Evolutionary conservation across 192 early-diverging fungal genomes (phyloP).

Genomic region (Coemansia sp.): DNA sequence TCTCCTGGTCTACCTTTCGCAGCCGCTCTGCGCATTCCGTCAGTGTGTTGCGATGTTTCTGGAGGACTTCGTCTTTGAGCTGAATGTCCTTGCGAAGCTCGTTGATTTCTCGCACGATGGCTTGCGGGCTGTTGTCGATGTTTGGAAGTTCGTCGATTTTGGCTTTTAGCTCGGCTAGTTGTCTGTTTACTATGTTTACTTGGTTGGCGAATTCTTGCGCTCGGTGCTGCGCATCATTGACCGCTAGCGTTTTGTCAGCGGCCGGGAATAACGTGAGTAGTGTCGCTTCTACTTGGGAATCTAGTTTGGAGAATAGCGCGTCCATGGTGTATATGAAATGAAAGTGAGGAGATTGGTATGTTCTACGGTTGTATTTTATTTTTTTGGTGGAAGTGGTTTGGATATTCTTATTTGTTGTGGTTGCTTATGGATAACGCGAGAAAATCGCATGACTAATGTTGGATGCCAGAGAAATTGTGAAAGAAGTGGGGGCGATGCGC

Average conservation of each 20-base stretch:
- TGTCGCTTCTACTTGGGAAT: constrained; percentile 32
- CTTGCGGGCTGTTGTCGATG: background rate
- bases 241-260: background rate
- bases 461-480: no score
- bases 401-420: background rate
- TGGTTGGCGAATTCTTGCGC: constrained; percentile 39
- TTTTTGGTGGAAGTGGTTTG: background rate
- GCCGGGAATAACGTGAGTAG: constrained; percentile 39
- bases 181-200: constrained; percentile 20
- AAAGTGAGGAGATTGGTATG: background rate
- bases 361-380: background rate
- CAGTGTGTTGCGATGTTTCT: constrained; percentile 28
- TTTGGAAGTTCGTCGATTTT: constrained; percentile 20
- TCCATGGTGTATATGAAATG: constrained; percentile 25
- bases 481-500: background rate
- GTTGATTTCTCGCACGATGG: constrained; percentile 25
- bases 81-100: constrained; percentile 39
- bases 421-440: background rate
- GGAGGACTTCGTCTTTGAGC: constrained; percentile 27
- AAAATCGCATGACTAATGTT: background rate
- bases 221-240: constrained; percentile 45
- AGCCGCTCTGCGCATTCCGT: constrained; percentile 11
- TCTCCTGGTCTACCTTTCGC: constrained; percentile 12
- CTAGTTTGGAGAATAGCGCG: constrained; percentile 32
- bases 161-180: constrained; percentile 33